phyloP scores from a whole-genome alignment of 1,139 yeast genomes.

The Suhomyces bribrorum region DNA sequence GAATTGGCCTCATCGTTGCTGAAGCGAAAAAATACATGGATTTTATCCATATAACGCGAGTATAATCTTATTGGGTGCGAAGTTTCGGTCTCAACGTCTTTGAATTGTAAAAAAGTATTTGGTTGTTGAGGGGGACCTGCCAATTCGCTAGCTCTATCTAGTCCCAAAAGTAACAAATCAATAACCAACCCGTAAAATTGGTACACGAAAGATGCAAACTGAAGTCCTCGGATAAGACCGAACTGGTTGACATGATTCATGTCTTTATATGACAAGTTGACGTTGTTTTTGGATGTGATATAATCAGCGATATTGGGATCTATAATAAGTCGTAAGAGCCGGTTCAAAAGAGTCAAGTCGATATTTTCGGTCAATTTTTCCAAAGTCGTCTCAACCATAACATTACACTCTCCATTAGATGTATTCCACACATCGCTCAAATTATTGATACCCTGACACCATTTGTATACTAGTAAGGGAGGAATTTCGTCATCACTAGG shows the following conservation, averaged over 20 bases:
- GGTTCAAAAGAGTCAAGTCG: slow-evolving; percentile 82
- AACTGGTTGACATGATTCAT: slow-evolving; percentile 91
- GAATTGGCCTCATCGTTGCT: slow-evolving; percentile 68
- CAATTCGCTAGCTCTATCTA: slow-evolving; percentile 81
- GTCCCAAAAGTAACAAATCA: slow-evolving; percentile 80
- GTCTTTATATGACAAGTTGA: slow-evolving; percentile 81
- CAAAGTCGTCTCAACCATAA: slow-evolving; percentile 77
- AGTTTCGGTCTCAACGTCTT: slow-evolving; percentile 56
- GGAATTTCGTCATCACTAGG: slow-evolving; percentile 95
- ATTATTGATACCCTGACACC: slow-evolving; percentile 94
- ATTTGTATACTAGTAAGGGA: slow-evolving; percentile 85
- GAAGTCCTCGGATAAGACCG: slow-evolving; percentile 86
- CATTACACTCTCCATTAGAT: slow-evolving; percentile 72
- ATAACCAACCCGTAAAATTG: slow-evolving; percentile 88
- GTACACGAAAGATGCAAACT: slow-evolving; percentile 83
- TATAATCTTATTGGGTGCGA: slow-evolving; percentile 76
- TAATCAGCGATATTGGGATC: slow-evolving; percentile 95
- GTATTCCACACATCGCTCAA: slow-evolving; percentile 78
- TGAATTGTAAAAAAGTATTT: slow-evolving; percentile 75
- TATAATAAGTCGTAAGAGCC: slow-evolving; percentile 74
- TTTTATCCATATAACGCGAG: slow-evolving; percentile 78
- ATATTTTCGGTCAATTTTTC: slow-evolving; percentile 77
- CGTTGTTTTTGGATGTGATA: slow-evolving; percentile 88
- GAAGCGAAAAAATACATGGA: slow-evolving; percentile 79
- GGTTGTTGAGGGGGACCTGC: slow-evolving; percentile 80